phyloP scores from a whole-genome alignment of 169 alveolate species.

The Plasmodium inui region DNA sequence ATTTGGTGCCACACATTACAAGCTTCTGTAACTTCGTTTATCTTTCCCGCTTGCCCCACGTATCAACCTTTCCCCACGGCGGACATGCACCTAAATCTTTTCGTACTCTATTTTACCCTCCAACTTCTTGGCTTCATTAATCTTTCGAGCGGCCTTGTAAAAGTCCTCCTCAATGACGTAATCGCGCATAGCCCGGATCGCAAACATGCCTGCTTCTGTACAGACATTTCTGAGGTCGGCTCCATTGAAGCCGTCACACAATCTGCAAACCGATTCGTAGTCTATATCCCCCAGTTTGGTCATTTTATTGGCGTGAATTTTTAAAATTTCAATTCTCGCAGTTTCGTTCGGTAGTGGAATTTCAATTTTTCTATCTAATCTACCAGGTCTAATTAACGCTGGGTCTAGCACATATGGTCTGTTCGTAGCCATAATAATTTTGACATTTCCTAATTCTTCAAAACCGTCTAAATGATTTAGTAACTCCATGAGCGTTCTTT shows the following conservation, averaged over 20 bases:
- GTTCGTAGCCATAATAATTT: conserved; percentile 99
- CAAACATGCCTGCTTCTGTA: conserved; percentile 97
- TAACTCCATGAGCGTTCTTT: conserved; percentile 96
- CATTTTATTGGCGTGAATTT: conserved; percentile 96
- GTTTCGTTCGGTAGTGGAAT: conserved; percentile 98
- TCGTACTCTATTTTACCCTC: conserved; percentile 96
- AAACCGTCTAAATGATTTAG: conserved; percentile 99
- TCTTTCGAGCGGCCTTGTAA: conserved; percentile 97
- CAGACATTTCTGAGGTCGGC: conserved; percentile 99
- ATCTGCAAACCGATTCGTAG: conserved; percentile 94
- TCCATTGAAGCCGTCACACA: conserved; percentile 98
- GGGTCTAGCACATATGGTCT: conserved; percentile 99
- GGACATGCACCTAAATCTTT: conserved; percentile 78
- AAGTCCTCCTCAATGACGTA: conserved; percentile 98
- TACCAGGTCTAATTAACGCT: conserved; percentile 99
- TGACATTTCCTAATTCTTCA: conserved; percentile 98
- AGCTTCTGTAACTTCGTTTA: background rate
- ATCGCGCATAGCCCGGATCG: conserved; percentile 98
- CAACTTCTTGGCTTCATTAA: conserved; percentile 95
- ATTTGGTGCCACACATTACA: background rate
- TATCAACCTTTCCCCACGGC: background rate
- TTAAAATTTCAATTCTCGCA: conserved; percentile 95
- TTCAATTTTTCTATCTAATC: conserved; percentile 99
- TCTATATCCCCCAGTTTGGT: conserved; percentile 96
- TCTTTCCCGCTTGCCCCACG: background rate